Conservation (phyloP, 75 land plant species). For the Ceratopteris richardii region DNA sequence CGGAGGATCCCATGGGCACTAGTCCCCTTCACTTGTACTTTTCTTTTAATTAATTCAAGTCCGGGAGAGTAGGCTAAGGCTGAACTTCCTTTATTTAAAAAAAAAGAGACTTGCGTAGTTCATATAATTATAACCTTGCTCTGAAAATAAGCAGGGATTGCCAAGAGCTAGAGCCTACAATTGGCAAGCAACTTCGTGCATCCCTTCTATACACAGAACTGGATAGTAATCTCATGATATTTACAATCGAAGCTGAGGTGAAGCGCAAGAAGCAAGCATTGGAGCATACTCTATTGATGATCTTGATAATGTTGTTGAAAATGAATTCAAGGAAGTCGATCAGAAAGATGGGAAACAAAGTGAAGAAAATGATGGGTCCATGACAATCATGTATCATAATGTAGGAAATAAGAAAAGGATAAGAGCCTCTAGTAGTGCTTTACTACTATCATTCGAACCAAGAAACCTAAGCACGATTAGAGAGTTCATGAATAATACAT, state of each 20-base stretch:
- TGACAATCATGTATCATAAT: no score
- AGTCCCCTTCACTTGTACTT: no score
- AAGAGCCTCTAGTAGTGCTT: no score
- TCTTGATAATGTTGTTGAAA: no score
- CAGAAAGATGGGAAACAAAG: conserved; percentile 75
- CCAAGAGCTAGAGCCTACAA: conserved; percentile 83
- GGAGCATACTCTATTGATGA: conserved; percentile 71
- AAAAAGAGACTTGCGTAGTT: conserved; percentile 86
- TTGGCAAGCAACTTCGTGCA: conserved; percentile 93
- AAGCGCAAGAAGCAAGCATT: conserved; percentile 70
- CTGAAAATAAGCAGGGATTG: conserved; percentile 99
- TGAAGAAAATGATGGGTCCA: conserved; percentile 62
- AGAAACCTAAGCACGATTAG: no score
- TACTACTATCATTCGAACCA: no score
- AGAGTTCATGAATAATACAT: no score
- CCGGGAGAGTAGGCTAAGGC: no score
- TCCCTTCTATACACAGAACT: conserved; percentile 82
- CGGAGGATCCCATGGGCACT: no score
- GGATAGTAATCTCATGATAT: conserved; percentile 95
- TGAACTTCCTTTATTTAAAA: no score
- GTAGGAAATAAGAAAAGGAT: no score
- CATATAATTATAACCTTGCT: conserved; percentile 93
- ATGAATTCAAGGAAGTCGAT: conserved; percentile 84
- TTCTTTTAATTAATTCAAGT: no score
- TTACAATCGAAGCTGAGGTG: conserved; percentile 62